phyloP scores from a whole-genome alignment of 2,329 filamentous ascomycete species.

The Microdochium nivale region DNA sequence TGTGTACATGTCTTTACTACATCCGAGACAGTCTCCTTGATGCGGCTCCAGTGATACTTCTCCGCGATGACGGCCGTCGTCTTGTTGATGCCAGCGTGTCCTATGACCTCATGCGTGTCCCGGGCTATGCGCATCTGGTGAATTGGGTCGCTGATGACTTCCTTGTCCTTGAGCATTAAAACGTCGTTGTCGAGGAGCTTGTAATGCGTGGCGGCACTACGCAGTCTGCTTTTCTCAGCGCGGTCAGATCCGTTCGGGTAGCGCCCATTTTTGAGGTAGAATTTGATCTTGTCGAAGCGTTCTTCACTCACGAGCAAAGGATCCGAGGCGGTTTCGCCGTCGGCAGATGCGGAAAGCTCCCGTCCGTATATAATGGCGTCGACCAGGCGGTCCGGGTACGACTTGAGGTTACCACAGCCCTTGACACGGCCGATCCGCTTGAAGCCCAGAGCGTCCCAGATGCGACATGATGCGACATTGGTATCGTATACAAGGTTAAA shows the following conservation, averaged over 20 bases:
- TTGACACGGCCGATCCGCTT: constrained; percentile 83
- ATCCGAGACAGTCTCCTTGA: constrained; percentile 93
- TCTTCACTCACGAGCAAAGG: constrained; percentile 88
- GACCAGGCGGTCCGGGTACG: constrained; percentile 58
- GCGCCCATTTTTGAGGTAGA: constrained; percentile 88
- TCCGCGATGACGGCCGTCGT: constrained; percentile 91
- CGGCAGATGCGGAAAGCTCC: constrained; percentile 38
- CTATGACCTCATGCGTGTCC: constrained; percentile 57
- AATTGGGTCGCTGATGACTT: constrained; percentile 85
- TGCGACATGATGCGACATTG: constrained; percentile 80
- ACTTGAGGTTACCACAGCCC: constrained; percentile 60
- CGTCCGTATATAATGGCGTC: constrained; percentile 74
- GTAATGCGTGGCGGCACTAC: constrained; percentile 92
- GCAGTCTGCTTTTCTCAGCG: constrained; percentile 88
- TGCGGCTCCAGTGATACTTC: constrained; percentile 93
- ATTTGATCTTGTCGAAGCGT: constrained; percentile 97
- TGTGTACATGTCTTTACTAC: constrained; percentile 87
- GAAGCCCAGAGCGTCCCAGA: constrained; percentile 89
- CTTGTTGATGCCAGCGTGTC: constrained; percentile 95
- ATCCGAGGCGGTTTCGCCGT: constrained; percentile 43
- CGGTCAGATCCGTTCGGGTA: constrained; percentile 91
- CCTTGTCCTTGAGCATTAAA: constrained; percentile 95
- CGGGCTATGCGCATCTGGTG: constrained; percentile 86
- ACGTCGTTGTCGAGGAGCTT: constrained; percentile 71
- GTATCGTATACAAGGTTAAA: constrained; percentile 95